These are phyloP conservation scores for Podila minutissima DNA, from an alignment of 192 early-diverging fungal species.

Conservation along the genomic window DNA sequence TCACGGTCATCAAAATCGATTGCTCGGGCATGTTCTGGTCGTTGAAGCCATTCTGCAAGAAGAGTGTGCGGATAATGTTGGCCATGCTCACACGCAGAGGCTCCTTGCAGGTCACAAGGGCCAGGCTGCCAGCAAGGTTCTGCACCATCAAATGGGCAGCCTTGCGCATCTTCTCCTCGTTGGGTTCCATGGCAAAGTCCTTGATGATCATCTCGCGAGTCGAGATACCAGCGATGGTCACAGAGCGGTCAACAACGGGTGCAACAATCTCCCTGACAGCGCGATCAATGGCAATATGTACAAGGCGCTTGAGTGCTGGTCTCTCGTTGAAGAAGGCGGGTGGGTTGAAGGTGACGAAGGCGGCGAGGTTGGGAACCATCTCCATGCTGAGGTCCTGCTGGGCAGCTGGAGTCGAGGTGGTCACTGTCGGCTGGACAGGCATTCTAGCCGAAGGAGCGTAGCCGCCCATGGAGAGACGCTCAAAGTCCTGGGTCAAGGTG, in stretches of 20 bases:
- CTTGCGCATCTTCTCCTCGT: slow-evolving; percentile 93
- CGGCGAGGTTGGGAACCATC: slow-evolving; percentile 68
- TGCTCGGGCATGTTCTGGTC: slow-evolving; percentile 87
- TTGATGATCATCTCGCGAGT: slow-evolving; percentile 93
- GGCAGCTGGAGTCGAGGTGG: slow-evolving; percentile 9
- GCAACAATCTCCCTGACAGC: slow-evolving; percentile 91
- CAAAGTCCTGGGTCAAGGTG: slow-evolving; percentile 49
- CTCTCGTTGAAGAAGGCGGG: slow-evolving; percentile 84
- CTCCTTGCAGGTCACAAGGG: slow-evolving; percentile 93
- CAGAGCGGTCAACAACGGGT: slow-evolving; percentile 92
- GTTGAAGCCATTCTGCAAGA: slow-evolving; percentile 79
- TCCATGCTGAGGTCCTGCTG: slow-evolving; percentile 18
- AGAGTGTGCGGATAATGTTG: slow-evolving; percentile 72
- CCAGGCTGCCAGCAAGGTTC: slow-evolving; percentile 86
- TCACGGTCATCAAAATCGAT: slow-evolving; percentile 83
- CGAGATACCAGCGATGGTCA: slow-evolving; percentile 91
- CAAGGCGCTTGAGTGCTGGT: slow-evolving; percentile 88
- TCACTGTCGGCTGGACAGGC: slow-evolving; percentile 20
- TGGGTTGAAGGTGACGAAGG: slow-evolving; percentile 83
- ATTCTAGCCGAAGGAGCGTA: slow-evolving; percentile 38
- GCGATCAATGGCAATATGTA: slow-evolving; percentile 87
- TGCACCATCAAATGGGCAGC: slow-evolving; percentile 97
- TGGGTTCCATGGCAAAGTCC: slow-evolving; percentile 95
- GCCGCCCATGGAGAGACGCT: slow-evolving; percentile 48
- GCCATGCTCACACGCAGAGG: slow-evolving; percentile 89